Conservation (phyloP, 192 early-diverging fungal genomes). For the Backusella macrospora region DNA sequence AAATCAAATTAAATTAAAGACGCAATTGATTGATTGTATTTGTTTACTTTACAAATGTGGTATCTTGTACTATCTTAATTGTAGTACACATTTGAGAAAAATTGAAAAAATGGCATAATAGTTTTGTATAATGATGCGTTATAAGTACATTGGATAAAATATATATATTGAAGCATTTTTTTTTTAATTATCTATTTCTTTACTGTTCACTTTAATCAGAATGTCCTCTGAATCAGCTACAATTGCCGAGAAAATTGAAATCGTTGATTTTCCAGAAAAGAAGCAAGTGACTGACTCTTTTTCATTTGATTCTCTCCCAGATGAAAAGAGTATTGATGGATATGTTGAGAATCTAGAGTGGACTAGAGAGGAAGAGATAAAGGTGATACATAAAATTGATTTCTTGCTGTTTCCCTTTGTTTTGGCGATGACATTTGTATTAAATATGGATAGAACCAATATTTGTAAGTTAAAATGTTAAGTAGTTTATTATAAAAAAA, state of each 20-base stretch:
- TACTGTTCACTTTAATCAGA: neutral
- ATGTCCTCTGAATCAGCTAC: neutral
- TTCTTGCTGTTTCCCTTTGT: slow-evolving; percentile 56
- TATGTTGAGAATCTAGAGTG: slow-evolving; percentile 41
- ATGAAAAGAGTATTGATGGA: neutral
- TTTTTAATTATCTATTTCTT: neutral
- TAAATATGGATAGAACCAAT: slow-evolving; percentile 36
- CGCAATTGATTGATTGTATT: neutral
- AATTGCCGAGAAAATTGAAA: neutral
- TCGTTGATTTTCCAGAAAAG: neutral
- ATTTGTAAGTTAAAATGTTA: slow-evolving; percentile 23
- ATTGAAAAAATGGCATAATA: slow-evolving; percentile 5
- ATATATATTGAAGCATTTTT: neutral
- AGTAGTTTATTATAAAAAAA: neutral
- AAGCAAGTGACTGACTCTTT: neutral
- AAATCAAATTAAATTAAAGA: neutral
- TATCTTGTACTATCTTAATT: neutral
- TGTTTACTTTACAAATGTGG: slow-evolving; percentile 7
- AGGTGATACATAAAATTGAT: slow-evolving; percentile 39
- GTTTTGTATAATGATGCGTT: slow-evolving; percentile 4
- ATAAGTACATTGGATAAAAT: neutral
- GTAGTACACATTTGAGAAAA: neutral
- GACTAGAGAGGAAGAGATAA: slow-evolving; percentile 53
- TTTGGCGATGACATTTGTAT: slow-evolving; percentile 44
- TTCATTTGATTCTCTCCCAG: neutral